Evolutionary conservation across 306 rosid genomes (phyloP).

Genomic region (Albizia julibrissin): DNA sequence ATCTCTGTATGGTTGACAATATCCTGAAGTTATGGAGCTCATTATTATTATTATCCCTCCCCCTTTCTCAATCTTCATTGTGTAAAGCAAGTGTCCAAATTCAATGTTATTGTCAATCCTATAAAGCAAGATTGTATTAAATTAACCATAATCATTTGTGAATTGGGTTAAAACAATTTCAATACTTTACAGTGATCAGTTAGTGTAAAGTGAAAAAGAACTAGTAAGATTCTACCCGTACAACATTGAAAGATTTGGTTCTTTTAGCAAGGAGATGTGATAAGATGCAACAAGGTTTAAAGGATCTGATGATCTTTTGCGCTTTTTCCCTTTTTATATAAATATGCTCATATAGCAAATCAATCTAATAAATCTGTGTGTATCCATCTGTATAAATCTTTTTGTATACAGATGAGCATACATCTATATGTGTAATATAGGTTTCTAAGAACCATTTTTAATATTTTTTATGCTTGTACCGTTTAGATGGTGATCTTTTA

Average conservation of each 20-base stretch:
- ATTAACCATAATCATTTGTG: background rate
- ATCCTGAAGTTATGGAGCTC: background rate
- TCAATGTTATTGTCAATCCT: background rate
- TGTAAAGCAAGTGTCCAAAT: background rate
- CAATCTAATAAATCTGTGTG: background rate
- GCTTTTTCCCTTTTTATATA: background rate
- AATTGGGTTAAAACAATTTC: background rate
- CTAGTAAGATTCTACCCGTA: background rate
- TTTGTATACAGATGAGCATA: background rate
- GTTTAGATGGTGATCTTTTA: background rate
- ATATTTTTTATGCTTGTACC: too few relatives aligned
- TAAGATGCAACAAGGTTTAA: background rate
- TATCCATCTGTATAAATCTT: background rate
- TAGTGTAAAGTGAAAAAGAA: background rate
- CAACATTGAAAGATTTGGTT: background rate
- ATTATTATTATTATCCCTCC: background rate
- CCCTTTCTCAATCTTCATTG: background rate
- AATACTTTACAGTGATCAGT: background rate
- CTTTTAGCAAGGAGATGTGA: background rate
- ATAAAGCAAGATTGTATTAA: background rate
- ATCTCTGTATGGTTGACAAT: background rate
- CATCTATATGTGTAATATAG: background rate
- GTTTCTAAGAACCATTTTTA: background rate
- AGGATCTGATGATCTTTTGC: background rate
- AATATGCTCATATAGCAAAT: background rate